phyloP scores from a whole-genome alignment of 169 alveolate genomes.

The Cryptosporidium muris region DNA sequence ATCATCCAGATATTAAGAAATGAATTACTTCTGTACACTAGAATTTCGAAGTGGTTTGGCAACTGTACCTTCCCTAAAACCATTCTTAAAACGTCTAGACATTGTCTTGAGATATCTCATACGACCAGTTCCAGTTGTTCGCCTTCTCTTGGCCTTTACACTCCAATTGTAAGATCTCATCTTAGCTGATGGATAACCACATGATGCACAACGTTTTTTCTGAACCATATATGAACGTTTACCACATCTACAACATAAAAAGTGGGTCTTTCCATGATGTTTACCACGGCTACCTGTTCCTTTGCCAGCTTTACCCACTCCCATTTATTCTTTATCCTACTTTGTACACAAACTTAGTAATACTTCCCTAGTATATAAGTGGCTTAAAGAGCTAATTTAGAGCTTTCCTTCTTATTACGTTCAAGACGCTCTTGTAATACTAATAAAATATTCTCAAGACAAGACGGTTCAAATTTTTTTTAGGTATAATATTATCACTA shows the following conservation, averaged over 20 bases:
- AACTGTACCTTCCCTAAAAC: constrained; percentile 93
- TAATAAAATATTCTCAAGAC: too few species aligned
- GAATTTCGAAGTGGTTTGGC: constrained; percentile 77
- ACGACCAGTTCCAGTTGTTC: constrained; percentile 97
- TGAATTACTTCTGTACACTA: constrained; percentile 7
- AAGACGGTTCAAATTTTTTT: too few species aligned
- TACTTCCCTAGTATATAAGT: too few species aligned
- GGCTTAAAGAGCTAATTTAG: too few species aligned
- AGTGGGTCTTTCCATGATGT: constrained; percentile 95
- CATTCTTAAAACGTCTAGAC: constrained; percentile 94
- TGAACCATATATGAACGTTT: constrained; percentile 92
- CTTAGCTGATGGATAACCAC: constrained; percentile 94
- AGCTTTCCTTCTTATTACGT: too few species aligned
- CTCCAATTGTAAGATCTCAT: constrained; percentile 96
- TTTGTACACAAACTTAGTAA: too few species aligned
- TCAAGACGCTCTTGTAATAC: too few species aligned
- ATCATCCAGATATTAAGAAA: neutral
- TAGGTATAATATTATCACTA: too few species aligned
- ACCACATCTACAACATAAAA: constrained; percentile 96
- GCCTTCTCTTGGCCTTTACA: constrained; percentile 93
- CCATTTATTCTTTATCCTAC: too few species aligned
- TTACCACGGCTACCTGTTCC: constrained; percentile 98
- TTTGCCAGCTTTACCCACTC: constrained; percentile 91
- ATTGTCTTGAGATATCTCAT: constrained; percentile 93
- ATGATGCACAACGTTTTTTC: constrained; percentile 95